phyloP scores from a whole-genome alignment of 2,329 filamentous ascomycete genomes.

The Aspergillus niger region DNA sequence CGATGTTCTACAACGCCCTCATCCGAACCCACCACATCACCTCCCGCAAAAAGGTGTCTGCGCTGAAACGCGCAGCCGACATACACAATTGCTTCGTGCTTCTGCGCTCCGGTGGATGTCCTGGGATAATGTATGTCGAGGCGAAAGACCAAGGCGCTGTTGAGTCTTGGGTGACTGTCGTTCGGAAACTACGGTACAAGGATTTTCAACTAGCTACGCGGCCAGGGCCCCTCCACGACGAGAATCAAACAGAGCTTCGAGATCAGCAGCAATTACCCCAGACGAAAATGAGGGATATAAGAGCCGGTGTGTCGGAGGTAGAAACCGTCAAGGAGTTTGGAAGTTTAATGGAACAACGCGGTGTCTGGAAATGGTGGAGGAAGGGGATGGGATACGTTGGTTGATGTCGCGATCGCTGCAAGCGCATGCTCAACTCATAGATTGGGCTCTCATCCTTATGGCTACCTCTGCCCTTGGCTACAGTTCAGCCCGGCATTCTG shows the following conservation, averaged over 20 bases:
- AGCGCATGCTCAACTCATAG: too few relatives aligned
- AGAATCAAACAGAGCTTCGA: slow-evolving; percentile 7
- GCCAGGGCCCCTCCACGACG: slow-evolving; percentile 44
- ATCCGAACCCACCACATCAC: slow-evolving; percentile 82
- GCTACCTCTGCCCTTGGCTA: too few relatives aligned
- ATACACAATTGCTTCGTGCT: slow-evolving; percentile 64
- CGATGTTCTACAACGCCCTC: slow-evolving; percentile 57
- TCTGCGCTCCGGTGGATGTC: slow-evolving; percentile 66
- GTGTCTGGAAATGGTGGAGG: slow-evolving; percentile 67
- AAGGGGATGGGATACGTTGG: slow-evolving; percentile 61
- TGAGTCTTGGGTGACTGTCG: slow-evolving; percentile 63
- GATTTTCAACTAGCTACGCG: slow-evolving; percentile 67
- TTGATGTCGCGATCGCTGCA: slow-evolving; percentile 8
- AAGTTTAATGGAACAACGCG: slow-evolving; percentile 60
- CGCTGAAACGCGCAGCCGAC: slow-evolving; percentile 65
- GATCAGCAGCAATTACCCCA: background rate
- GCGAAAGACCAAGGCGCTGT: slow-evolving; percentile 57
- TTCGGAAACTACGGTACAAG: slow-evolving; percentile 69
- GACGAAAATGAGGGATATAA: slow-evolving; percentile 4
- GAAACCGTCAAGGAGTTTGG: slow-evolving; percentile 67
- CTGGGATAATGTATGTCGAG: slow-evolving; percentile 79
- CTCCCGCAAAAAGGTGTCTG: slow-evolving; percentile 70
- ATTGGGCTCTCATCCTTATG: too few relatives aligned
- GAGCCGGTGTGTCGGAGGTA: slow-evolving; percentile 56
- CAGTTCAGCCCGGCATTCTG: too few relatives aligned